Percentiles rank a stretch among this genome's conserved stretches.
phyloP scores from a whole-genome alignment of 352 stramenopile genomes.

The Phytophthora boehmeriae region DNA sequence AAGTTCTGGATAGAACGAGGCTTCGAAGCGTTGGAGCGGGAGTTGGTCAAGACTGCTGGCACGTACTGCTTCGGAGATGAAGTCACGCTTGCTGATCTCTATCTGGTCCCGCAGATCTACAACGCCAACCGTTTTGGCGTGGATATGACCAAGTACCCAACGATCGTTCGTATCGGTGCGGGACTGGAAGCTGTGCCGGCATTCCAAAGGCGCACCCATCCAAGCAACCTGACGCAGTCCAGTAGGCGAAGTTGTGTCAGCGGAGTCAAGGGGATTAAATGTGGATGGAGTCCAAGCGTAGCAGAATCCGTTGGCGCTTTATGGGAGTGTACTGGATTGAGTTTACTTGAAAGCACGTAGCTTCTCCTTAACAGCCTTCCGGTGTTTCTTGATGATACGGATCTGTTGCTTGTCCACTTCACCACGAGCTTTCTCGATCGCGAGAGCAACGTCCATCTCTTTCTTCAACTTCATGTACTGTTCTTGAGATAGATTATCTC shows the following conservation, averaged over 20 bases:
- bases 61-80: constrained; percentile 78
- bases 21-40: constrained; percentile 83
- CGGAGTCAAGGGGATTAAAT: too few species aligned
- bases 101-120: constrained; percentile 92
- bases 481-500: constrained; percentile 46
- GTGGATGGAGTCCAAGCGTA: not conserved
- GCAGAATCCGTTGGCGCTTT: constrained; percentile 7
- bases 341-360: constrained; percentile 34
- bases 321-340: constrained; percentile 16
- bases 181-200: constrained; percentile 69
- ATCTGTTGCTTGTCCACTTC: constrained; percentile 50
- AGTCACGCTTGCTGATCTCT: constrained; percentile 90
- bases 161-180: constrained; percentile 80
- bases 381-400: constrained; percentile 48
- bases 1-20: constrained; percentile 82
- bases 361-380: constrained; percentile 53
- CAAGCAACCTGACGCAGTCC: constrained; percentile 69
- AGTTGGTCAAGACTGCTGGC: constrained; percentile 56
- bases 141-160: constrained; percentile 90
- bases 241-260: constrained; percentile 11
- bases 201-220: constrained; percentile 87
- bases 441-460: constrained; percentile 52
- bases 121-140: constrained; percentile 91
- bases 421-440: constrained; percentile 35
- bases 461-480: constrained; percentile 53